phyloP scores from a whole-genome alignment of 2,329 filamentous ascomycete species.

The Nannizzia gypsea region DNA sequence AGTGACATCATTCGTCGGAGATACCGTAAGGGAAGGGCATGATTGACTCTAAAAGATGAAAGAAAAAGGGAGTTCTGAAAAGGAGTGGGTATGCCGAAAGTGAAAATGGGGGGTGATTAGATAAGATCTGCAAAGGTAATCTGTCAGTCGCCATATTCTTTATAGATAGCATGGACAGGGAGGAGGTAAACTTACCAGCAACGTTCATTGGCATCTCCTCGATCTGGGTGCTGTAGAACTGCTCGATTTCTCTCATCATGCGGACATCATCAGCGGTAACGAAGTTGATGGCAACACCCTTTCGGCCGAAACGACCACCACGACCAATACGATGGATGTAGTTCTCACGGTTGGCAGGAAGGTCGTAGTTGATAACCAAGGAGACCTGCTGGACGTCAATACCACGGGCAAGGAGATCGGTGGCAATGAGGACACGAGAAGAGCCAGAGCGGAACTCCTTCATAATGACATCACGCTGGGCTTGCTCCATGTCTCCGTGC shows the following conservation, averaged over 20 bases:
- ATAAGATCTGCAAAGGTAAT: conserved; percentile 28
- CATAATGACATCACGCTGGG: conserved; percentile 98
- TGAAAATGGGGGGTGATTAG: conserved; percentile 21
- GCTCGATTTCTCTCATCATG: conserved; percentile 92
- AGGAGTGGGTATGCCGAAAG: not conserved
- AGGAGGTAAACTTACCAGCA: conserved; percentile 40
- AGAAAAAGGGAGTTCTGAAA: conserved; percentile 2
- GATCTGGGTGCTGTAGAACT: conserved; percentile 93
- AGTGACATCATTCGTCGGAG: conserved; percentile 8
- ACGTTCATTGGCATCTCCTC: conserved; percentile 98
- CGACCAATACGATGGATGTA: conserved; percentile 98
- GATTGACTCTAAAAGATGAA: conserved; percentile 7
- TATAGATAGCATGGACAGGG: conserved; percentile 98
- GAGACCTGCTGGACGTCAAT: conserved; percentile 99
- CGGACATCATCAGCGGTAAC: conserved; percentile 96
- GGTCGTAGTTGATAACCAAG: conserved; percentile 96
- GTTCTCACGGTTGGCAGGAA: conserved; percentile 97
- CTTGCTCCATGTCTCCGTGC: conserved; percentile 99
- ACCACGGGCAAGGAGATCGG: conserved; percentile 93
- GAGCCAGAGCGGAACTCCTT: conserved; percentile 96
- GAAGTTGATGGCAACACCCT: conserved; percentile 99
- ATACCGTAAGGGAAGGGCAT: conserved; percentile 1
- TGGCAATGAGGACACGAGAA: conserved; percentile 90
- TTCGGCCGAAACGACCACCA: conserved; percentile 88
- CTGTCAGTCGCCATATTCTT: conserved; percentile 25